Evolutionary conservation across 129 eudicot species (phyloP).

Genomic region (Rutidosis leptorrhynchoides): DNA sequence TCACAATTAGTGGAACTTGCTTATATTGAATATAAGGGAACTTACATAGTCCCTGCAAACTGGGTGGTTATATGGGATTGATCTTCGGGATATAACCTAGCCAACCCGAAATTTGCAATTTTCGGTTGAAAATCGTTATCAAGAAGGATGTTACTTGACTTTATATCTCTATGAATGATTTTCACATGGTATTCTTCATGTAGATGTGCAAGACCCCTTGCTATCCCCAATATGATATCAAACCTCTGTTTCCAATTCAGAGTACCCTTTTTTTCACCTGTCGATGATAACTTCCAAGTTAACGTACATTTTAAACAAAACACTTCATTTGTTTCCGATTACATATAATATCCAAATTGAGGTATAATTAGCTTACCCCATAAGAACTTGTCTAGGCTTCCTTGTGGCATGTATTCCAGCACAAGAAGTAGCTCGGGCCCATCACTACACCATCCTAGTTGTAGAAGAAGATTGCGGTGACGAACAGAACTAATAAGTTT

Average conservation of each 20-base stretch:
- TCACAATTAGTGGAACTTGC: background rate
- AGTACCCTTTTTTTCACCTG: conserved; percentile 45
- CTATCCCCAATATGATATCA: conserved; percentile 49
- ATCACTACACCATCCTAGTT: conserved; percentile 51
- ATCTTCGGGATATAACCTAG: conserved; percentile 49
- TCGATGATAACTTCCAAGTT: conserved; percentile 2
- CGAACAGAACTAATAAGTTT: conserved; percentile 52
- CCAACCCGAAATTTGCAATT: conserved; percentile 59
- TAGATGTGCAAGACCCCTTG: conserved; percentile 63
- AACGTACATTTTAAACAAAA: background rate
- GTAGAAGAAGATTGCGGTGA: conserved; percentile 56
- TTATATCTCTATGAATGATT: conserved; percentile 60
- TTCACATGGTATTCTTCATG: conserved; percentile 52
- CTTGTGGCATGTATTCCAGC: conserved; percentile 57
- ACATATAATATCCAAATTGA: background rate
- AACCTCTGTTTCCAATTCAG: conserved; percentile 51
- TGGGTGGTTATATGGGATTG: conserved; percentile 56
- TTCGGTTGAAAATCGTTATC: conserved; percentile 50
- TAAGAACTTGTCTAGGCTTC: conserved; percentile 57
- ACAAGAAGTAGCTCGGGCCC: conserved; percentile 60
- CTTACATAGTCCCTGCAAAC: conserved; percentile 67
- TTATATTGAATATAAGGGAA: background rate
- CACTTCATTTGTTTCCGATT: background rate
- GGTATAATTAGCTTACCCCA: conserved; percentile 37
- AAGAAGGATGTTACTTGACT: conserved; percentile 49